These are phyloP conservation scores for Fusarium tjaetaba DNA, from an alignment of 2,329 filamentous ascomycete species.

Conservation along the genomic window DNA sequence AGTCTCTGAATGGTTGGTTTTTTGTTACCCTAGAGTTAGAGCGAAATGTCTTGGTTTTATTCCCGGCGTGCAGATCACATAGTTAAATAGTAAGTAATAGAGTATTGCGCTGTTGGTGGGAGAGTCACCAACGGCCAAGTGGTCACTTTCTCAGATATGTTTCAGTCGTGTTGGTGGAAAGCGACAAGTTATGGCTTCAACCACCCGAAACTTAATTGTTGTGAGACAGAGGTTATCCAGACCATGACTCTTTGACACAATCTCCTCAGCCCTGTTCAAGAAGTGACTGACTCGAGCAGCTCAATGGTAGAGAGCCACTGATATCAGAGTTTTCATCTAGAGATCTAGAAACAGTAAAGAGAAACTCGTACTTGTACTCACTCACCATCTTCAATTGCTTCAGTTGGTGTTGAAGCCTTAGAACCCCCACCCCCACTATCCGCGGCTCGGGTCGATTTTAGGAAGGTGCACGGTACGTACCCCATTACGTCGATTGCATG, in stretches of 20 bases:
- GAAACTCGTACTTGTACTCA: neutral
- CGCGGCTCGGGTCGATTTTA: conserved; percentile 25
- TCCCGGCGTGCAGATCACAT: neutral
- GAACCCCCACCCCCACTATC: conserved; percentile 32
- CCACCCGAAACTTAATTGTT: neutral
- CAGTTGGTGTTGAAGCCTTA: neutral
- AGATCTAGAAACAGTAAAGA: too few species aligned
- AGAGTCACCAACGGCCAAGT: neutral
- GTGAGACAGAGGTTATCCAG: neutral
- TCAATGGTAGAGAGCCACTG: fast-evolving
- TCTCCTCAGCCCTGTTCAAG: fast-evolving
- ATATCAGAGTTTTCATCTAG: too few species aligned
- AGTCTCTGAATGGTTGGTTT: conserved; percentile 13
- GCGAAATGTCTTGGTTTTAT: neutral
- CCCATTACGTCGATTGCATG: conserved; percentile 34
- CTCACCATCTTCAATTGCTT: neutral
- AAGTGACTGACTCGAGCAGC: neutral
- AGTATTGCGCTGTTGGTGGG: neutral
- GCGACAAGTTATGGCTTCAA: neutral
- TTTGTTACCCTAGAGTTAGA: neutral
- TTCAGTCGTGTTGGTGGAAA: neutral
- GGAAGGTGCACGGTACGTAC: conserved; percentile 36
- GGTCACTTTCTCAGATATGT: neutral
- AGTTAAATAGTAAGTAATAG: neutral
- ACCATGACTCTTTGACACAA: fast-evolving